Evolutionary conservation across 805 yeast species (phyloP), one percentile per base, ranked within the genome.

Genomic region (Helenozyma rhizophorensis): DNA sequence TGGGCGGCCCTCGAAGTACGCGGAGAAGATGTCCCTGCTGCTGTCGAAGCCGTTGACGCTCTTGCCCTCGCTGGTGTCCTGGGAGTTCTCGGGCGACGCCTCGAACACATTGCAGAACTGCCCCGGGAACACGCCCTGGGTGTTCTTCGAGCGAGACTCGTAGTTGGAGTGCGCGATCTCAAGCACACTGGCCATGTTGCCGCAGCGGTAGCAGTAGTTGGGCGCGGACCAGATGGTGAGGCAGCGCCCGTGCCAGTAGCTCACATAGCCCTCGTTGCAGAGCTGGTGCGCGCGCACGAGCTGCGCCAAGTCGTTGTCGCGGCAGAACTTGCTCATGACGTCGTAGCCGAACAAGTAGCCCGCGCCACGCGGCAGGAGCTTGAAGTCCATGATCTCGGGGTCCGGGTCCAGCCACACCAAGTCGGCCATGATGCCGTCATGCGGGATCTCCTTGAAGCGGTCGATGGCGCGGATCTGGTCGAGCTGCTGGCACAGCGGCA

Each of bases 401-500:
- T 94, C 97, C 0, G 99, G 99, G 53, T 93, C 99, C 14, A 93
- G 81, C 99, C 99, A 93, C 13, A 93, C 97, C 31, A 93, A 65
- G 57, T 93, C 99, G 1, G 98, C 98, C 97, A 93, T 93, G 11
- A 97, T 95, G 0, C 99, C 99, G 56, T 93, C 98, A 48, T 94
- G 98, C 0, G 99, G 99, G 9, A 94, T 87, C 56, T 93, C 99
- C 44, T 80, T 76, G 54, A 88, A 90, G 38, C 99, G 58, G 58
- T 93, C 98, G 7, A 94, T 80, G 11, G 93, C 79, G 42, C 83
- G 71, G 32, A 93, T 86, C 45, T 94, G 97, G 54, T 93, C 97
- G 14, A 93, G 72, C 6, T 93, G 84, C 53, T 90, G 97, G 28
- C 95, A 86, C 42, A 88, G 85, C 0, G 99, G 99, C 4, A 96